Conservation (phyloP, 2,329 filamentous ascomycete species). For the Pyricularia pennisetigena region DNA sequence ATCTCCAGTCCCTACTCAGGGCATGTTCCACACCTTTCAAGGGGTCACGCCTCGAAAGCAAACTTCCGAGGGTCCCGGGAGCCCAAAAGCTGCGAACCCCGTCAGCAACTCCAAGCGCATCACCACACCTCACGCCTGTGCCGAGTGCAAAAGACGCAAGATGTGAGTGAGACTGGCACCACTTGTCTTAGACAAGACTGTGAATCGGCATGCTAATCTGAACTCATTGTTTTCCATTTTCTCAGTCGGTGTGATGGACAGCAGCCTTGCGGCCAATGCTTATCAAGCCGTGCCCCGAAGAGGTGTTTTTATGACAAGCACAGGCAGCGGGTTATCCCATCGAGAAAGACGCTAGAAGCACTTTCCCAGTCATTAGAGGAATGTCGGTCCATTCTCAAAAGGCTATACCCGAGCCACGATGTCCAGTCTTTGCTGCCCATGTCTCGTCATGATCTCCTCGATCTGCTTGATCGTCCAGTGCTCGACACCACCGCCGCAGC, state of each 20-base stretch:
- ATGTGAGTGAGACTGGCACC: slow-evolving; percentile 36
- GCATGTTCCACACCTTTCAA: slow-evolving; percentile 45
- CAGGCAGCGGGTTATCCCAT: slow-evolving; percentile 65
- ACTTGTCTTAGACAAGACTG: background rate
- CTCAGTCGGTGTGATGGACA: slow-evolving; percentile 65
- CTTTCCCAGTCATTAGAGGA: slow-evolving; percentile 57
- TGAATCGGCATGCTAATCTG: background rate
- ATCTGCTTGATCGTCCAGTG: slow-evolving; percentile 38
- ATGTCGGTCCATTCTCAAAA: slow-evolving; percentile 51
- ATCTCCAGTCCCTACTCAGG: slow-evolving; percentile 33
- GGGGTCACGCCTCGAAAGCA: slow-evolving; percentile 41
- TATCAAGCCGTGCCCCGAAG: slow-evolving; percentile 72
- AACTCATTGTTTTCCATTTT: background rate
- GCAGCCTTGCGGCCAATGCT: slow-evolving; percentile 73
- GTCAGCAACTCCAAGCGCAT: slow-evolving; percentile 32
- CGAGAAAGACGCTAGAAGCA: slow-evolving; percentile 61
- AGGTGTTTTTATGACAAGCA: slow-evolving; percentile 76
- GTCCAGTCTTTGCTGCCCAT: slow-evolving; percentile 40
- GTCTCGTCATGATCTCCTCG: slow-evolving; percentile 49
- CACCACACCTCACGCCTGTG: slow-evolving; percentile 55
- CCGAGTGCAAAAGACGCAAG: slow-evolving; percentile 70
- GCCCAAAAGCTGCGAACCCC: slow-evolving; percentile 23
- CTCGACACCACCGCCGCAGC: slow-evolving; percentile 27
- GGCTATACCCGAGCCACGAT: slow-evolving; percentile 50
- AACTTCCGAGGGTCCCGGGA: slow-evolving; percentile 29